Conservation (phyloP, 768 basidiomycete species). For the Hygrocybe coccinea region DNA sequence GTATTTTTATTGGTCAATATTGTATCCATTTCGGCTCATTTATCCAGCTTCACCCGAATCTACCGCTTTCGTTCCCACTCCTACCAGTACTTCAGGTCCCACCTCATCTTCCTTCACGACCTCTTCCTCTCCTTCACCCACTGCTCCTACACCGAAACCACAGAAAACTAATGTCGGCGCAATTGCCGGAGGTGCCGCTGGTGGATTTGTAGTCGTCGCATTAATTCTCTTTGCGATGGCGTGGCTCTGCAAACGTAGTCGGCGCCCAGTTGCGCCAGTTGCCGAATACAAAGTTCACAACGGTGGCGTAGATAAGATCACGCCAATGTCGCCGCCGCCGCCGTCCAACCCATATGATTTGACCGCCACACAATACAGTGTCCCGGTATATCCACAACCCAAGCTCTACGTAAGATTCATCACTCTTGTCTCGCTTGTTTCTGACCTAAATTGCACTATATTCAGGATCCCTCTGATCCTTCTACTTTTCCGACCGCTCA, state of each 20-base stretch:
- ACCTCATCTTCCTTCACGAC: slow-evolving; percentile 1
- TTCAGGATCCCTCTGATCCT: slow-evolving; percentile 13
- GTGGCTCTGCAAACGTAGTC: slow-evolving; percentile 15
- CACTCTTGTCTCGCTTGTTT: background rate
- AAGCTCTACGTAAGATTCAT: background rate
- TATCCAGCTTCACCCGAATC: slow-evolving; percentile 14
- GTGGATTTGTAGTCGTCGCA: slow-evolving; percentile 20
- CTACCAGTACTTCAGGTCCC: background rate
- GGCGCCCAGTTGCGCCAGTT: background rate
- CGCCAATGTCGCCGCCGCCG: background rate
- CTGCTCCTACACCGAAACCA: background rate
- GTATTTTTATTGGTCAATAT: background rate
- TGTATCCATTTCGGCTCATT: background rate
- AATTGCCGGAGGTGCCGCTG: slow-evolving; percentile 26
- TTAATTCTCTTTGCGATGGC: slow-evolving; percentile 12
- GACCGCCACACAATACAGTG: background rate
- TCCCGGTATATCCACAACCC: background rate
- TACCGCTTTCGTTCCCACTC: background rate
- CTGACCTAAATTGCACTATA: background rate
- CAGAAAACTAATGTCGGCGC: slow-evolving; percentile 19
- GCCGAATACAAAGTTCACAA: background rate
- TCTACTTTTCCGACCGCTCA: slow-evolving; percentile 8
- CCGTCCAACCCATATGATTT: background rate
- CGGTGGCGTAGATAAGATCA: background rate
- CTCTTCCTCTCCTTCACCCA: background rate